Percentiles rank a stretch among this genome's conserved stretches.
These are phyloP conservation scores for Yarrowia deformans DNA, from an alignment of 805 yeast species.

Conservation along the genomic window DNA sequence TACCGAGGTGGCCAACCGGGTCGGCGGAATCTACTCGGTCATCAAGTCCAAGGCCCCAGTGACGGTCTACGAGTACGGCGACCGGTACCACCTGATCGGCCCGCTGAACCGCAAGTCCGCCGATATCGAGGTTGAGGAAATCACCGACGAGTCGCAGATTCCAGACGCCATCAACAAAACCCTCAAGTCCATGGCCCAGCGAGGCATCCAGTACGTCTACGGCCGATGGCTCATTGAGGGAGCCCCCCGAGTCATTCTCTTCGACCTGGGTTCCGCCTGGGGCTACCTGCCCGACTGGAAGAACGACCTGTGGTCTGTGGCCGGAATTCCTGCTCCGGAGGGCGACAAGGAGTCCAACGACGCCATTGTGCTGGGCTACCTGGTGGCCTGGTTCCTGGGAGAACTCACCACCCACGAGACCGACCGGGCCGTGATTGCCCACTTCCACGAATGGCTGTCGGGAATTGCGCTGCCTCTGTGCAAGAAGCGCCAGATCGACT, in stretches of 20 bases:
- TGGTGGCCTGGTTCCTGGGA: slow-evolving; percentile 97
- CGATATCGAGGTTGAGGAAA: slow-evolving; percentile 77
- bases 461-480: slow-evolving; percentile 95
- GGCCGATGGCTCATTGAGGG: slow-evolving; percentile 99
- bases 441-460: slow-evolving; percentile 98
- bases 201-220: slow-evolving; percentile 84
- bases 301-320: slow-evolving; percentile 85
- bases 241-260: slow-evolving; percentile 90
- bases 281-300: slow-evolving; percentile 88
- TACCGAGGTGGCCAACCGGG: slow-evolving; percentile 96
- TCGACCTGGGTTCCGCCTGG: slow-evolving; percentile 80
- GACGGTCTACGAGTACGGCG: slow-evolving; percentile 90
- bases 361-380: slow-evolving; percentile 89
- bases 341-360: slow-evolving; percentile 89
- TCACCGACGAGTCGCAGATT: slow-evolving; percentile 55
- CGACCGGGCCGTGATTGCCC: slow-evolving; percentile 88
- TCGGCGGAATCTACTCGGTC: slow-evolving; percentile 97
- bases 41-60: slow-evolving; percentile 96
- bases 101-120: slow-evolving; percentile 79
- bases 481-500: slow-evolving; percentile 88
- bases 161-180: slow-evolving; percentile 54
- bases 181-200: slow-evolving; percentile 75
- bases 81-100: slow-evolving; percentile 85
- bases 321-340: slow-evolving; percentile 93
- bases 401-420: slow-evolving; percentile 86